Base-by-base conservation (phyloP, 2,329 filamentous ascomycete species). In the Chrysoporthe cubensis region DNA sequence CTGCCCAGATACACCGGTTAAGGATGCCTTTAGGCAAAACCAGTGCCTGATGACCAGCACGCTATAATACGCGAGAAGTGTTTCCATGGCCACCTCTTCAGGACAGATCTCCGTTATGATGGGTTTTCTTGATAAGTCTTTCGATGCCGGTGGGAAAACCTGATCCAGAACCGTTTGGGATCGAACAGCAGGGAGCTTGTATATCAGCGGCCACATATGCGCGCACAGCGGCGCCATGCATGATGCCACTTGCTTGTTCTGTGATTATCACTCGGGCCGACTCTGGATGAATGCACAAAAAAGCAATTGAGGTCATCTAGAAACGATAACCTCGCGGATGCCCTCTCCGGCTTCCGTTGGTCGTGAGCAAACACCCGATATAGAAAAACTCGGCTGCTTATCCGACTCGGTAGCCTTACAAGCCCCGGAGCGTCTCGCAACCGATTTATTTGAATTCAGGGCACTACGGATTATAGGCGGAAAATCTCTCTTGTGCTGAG, bases 381-480 rank as follows among this genome's bases (percentile, higher is more conserved):
- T n/a, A 61, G n/a, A 48, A 61, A 16, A 26, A 37, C 14, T 46
- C 59, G 59, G 59, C 59, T 61, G 14, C 42, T 61, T n/a, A 48
- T 61, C 59, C 59, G 59, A 61, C 21, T 48, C 26, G 59, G 48
- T 43, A 61, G 59, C 59, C 59, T 26, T 61, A 61, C 43, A 61
- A 11, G 26, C 8, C 59, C 26, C n/a, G 7, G 13, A 46, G 43
- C 21, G 11, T 46, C 42, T 34, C 42, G 42, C 34, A 43, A 42
- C 59, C 40, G 26, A 50, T 43, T 54, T 34, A 40, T 16, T 18
- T 4, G 40, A 32, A 32, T 37, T 21, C 66, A 64, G 64, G 66
- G 66, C 66, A 60, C 21, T 50, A 48, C 44, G 42, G 40, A 65
- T 37, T 44, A 67, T 67, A 67, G 66, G 66, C 66, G 66, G 66